Conservation (phyloP, 1,139 yeast genomes). For the Yamadazyma triangularis region DNA sequence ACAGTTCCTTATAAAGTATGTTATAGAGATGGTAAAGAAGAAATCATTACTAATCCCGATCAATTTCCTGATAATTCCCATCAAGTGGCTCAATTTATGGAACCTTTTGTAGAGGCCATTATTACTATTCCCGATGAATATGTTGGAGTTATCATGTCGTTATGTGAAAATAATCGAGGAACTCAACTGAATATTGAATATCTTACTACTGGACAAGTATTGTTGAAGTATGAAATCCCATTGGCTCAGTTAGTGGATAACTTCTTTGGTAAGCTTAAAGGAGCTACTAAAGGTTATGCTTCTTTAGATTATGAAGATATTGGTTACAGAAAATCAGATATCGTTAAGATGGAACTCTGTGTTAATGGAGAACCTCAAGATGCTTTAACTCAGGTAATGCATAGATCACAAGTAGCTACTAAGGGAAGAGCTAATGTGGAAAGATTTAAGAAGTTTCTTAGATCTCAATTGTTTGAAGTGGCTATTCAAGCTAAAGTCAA, state of each 20-base stretch:
- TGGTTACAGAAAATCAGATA: constrained; percentile 75
- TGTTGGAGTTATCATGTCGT: constrained; percentile 77
- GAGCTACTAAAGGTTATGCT: constrained; percentile 88
- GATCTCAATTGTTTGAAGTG: constrained; percentile 85
- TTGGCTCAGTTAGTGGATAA: constrained; percentile 89
- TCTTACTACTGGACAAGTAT: constrained; percentile 74
- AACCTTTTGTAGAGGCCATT: constrained; percentile 86
- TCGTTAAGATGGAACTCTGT: constrained; percentile 81
- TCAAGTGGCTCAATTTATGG: constrained; percentile 60
- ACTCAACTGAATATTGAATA: constrained; percentile 76
- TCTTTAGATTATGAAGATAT: constrained; percentile 92
- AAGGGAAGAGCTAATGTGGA: constrained; percentile 81
- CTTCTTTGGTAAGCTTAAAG: constrained; percentile 89
- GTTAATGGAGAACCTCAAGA: constrained; percentile 90
- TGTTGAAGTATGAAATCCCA: constrained; percentile 77
- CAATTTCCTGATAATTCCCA: constrained; percentile 66
- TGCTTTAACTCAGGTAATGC: constrained; percentile 90
- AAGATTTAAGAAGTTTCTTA: constrained; percentile 71
- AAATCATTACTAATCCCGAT: constrained; percentile 79
- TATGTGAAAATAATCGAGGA: constrained; percentile 84
- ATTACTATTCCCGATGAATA: constrained; percentile 92
- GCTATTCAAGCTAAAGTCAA: constrained; percentile 91
- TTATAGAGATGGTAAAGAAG: constrained; percentile 59
- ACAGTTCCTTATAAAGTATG: constrained; percentile 87
- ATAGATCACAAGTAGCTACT: constrained; percentile 65